Evolutionary conservation across 1,139 yeast species (phyloP).

Genomic region (Arxiozyma heterogenica): DNA sequence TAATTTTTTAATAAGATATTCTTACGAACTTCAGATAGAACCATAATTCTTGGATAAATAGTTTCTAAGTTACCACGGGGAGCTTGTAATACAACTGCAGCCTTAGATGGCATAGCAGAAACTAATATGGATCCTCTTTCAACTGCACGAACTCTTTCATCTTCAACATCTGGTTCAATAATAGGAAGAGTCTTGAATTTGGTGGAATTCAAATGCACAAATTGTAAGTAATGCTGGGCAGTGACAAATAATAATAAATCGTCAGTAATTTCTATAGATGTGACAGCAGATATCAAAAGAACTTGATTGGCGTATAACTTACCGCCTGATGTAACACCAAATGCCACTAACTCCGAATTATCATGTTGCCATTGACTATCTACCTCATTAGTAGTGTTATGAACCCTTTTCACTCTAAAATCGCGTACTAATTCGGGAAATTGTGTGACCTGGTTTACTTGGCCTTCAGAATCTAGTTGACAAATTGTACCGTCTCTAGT

Average conservation of each 20-base stretch:
- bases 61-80: constrained; percentile 96
- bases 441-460: constrained; percentile 34
- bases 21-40: constrained; percentile 70
- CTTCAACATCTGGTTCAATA: constrained; percentile 36
- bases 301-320: constrained; percentile 57
- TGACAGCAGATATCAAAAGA: constrained; percentile 66
- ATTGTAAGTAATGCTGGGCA: constrained; percentile 75
- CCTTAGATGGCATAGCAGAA: constrained; percentile 71
- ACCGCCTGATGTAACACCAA: constrained; percentile 69
- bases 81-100: constrained; percentile 81
- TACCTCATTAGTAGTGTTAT: constrained; percentile 10
- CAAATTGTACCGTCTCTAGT: constrained; percentile 55
- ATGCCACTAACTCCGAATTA: constrained; percentile 37
- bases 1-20: constrained; percentile 52
- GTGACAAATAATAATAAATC: constrained; percentile 75
- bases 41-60: constrained; percentile 86
- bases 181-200: constrained; percentile 33
- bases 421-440: constrained; percentile 69
- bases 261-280: constrained; percentile 70
- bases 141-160: constrained; percentile 79
- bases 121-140: constrained; percentile 86
- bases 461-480: constrained; percentile 32
- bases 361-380: constrained; percentile 26
- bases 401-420: constrained; percentile 40
- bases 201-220: constrained; percentile 54